Evolutionary conservation across 495 filamentous ascomycete genomes (phyloP).

Genomic region (Penicillium antarcticum): DNA sequence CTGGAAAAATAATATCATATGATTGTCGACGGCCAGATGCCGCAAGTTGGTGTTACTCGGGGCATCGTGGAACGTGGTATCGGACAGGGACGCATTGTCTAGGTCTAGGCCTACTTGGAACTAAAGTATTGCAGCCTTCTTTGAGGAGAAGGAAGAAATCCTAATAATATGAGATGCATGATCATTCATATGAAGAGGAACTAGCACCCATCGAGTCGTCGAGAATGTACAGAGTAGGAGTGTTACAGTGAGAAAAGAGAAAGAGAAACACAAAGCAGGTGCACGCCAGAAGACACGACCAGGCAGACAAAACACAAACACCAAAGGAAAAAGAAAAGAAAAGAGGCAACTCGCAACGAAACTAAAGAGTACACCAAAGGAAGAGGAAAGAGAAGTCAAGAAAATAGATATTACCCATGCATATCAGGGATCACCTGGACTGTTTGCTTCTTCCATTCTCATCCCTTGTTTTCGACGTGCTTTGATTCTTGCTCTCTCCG

Average conservation of each 20-base stretch:
- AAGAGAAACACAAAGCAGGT: conserved; percentile 7
- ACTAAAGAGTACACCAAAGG: conserved; percentile 20
- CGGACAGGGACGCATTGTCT: too few relatives aligned
- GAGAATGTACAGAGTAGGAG: conserved; percentile 24
- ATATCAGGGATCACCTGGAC: conserved; percentile 1
- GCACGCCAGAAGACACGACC: conserved; percentile 9
- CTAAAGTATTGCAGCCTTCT: too few relatives aligned
- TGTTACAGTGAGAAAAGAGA: conserved; percentile 16
- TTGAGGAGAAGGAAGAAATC: neutral
- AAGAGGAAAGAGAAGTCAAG: conserved; percentile 13
- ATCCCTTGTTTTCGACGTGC: conserved; percentile 5
- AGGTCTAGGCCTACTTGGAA: too few relatives aligned
- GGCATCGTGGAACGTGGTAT: too few relatives aligned
- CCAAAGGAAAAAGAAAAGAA: conserved; percentile 11
- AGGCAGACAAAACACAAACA: conserved; percentile 5
- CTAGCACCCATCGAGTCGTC: conserved; percentile 19
- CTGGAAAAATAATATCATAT: conserved; percentile 14
- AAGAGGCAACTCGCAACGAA: conserved; percentile 12
- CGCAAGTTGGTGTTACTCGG: too few relatives aligned
- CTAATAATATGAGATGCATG: conserved; percentile 10
- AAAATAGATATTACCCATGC: conserved; percentile 9
- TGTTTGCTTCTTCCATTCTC: conserved; percentile 5
- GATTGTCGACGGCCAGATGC: neutral
- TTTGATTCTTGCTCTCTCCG: conserved; percentile 9
- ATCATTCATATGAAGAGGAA: conserved; percentile 19